Evolutionary conservation across 2,329 filamentous ascomycete species (phyloP).

Genomic region (Fusarium poae): DNA sequence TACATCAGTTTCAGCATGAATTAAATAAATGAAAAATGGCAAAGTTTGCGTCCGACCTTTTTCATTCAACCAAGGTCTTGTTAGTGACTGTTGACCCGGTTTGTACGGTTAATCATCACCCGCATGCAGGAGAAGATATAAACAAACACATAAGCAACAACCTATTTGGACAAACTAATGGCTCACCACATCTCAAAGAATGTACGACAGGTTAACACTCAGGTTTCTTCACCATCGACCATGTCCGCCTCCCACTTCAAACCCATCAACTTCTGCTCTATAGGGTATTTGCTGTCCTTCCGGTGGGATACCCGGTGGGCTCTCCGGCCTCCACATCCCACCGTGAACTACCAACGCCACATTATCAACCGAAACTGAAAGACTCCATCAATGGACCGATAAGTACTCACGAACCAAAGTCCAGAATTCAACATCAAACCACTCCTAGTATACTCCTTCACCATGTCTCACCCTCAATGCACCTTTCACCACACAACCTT

Average conservation of each 20-base stretch:
- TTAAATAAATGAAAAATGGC: too few relatives aligned
- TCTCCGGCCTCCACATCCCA: constrained; percentile 2
- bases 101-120: too few relatives aligned
- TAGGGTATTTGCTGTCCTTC: neutral
- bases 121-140: too few relatives aligned
- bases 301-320: constrained; percentile 20
- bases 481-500: constrained; percentile 25
- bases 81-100: too few relatives aligned
- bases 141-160: too few relatives aligned
- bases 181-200: neutral
- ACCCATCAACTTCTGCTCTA: neutral
- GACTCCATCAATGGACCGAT: neutral
- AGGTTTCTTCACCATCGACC: fast-evolving
- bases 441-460: neutral
- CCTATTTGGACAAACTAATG: too few relatives aligned
- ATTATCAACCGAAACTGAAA: neutral
- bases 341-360: neutral
- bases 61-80: too few relatives aligned
- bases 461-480: constrained; percentile 36
- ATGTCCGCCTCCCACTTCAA: neutral
- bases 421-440: neutral
- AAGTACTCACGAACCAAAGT: neutral
- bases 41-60: too few relatives aligned
- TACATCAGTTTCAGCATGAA: too few relatives aligned
- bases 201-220: neutral